Evolutionary conservation across 306 rosid species (phyloP).

Genomic region (Lagenaria siceraria): DNA sequence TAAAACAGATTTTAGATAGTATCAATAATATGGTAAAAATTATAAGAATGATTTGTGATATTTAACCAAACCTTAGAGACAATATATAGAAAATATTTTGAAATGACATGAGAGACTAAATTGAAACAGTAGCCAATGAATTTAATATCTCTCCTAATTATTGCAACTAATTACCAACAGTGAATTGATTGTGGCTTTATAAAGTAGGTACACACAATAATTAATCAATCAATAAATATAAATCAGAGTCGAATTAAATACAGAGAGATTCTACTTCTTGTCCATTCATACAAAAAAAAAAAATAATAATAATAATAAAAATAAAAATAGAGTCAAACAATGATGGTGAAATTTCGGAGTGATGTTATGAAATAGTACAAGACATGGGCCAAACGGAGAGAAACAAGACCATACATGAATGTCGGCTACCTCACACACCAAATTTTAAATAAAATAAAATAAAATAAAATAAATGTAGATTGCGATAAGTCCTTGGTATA

Average conservation of each 20-base stretch:
- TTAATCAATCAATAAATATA: neutral
- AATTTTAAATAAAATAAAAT: slow-evolving; percentile 9
- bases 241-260: neutral
- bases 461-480: neutral
- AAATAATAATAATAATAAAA: neutral
- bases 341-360: slow-evolving; percentile 4
- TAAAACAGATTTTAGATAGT: no score
- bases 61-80: no score
- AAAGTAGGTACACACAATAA: neutral
- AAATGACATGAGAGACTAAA: neutral
- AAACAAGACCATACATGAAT: slow-evolving; percentile 17
- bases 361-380: neutral
- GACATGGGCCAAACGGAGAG: slow-evolving; percentile 7
- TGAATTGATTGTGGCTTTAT: neutral
- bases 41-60: no score
- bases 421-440: slow-evolving; percentile 27
- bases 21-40: no score
- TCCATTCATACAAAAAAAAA: neutral
- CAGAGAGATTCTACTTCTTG: neutral
- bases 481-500: neutral
- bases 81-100: no score
- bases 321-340: neutral
- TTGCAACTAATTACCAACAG: slow-evolving; percentile 2
- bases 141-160: neutral
- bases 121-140: neutral